These are phyloP conservation scores for Neopestalotiopsis clavispora DNA, from an alignment of 2,329 filamentous ascomycete genomes.

Conservation along the genomic window DNA sequence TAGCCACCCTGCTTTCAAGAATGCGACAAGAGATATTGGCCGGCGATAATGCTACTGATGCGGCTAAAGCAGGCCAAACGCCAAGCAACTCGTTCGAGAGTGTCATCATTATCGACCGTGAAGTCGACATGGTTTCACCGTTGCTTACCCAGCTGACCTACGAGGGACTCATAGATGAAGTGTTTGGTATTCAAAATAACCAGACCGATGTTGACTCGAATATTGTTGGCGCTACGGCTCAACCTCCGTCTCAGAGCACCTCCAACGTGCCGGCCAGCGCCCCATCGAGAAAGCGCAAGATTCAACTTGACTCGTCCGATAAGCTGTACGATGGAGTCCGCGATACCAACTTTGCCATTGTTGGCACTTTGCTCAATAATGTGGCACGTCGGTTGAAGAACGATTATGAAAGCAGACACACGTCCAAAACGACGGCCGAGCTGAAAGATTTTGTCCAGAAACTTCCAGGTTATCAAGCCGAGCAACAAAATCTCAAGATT, in stretches of 20 bases:
- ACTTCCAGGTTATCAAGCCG: constrained; percentile 87
- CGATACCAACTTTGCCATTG: constrained; percentile 93
- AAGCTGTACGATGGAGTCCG: constrained; percentile 86
- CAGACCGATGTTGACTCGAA: constrained; percentile 92
- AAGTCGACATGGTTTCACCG: constrained; percentile 90
- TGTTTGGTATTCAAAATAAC: constrained; percentile 90
- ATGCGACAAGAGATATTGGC: constrained; percentile 91
- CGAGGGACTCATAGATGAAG: constrained; percentile 92
- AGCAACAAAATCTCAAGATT: constrained; percentile 89
- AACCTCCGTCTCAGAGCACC: constrained; percentile 54
- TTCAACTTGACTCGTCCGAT: constrained; percentile 87
- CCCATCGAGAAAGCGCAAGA: constrained; percentile 78
- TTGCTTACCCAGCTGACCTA: constrained; percentile 96
- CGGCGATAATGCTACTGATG: constrained; percentile 72
- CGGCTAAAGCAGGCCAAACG: constrained; percentile 69
- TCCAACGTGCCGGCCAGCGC: constrained; percentile 59
- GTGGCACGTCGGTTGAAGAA: constrained; percentile 83
- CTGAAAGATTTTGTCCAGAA: constrained; percentile 95
- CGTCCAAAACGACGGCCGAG: constrained; percentile 86
- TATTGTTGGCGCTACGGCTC: constrained; percentile 77
- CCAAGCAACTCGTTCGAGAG: constrained; percentile 90
- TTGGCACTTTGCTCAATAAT: constrained; percentile 87
- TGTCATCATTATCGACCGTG: constrained; percentile 92
- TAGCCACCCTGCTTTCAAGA: constrained; percentile 84
- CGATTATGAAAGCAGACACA: constrained; percentile 88